Evolutionary conservation across 2,329 filamentous ascomycete genomes (phyloP).

Genomic region (Alternaria infectoria): DNA sequence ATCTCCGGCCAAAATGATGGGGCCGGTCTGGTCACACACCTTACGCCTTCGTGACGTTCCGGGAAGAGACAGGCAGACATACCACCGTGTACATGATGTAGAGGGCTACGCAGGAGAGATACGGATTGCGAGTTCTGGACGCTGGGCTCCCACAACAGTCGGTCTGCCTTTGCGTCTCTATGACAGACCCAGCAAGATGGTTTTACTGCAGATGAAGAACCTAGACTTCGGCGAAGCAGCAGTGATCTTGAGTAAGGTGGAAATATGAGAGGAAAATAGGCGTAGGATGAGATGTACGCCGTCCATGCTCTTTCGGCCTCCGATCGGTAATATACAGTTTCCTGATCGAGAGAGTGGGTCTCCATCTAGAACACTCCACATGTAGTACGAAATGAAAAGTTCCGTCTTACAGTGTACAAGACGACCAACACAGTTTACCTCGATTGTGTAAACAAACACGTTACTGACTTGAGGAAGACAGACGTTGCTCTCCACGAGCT

Average conservation of each 20-base stretch:
- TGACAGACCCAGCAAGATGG: neutral
- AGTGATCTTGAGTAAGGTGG: neutral
- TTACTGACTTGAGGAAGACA: neutral
- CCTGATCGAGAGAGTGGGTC: neutral
- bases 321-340: neutral
- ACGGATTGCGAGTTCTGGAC: neutral
- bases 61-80: neutral
- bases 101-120: neutral
- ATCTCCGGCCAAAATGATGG: neutral
- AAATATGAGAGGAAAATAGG: neutral
- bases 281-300: too few species aligned
- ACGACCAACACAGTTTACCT: neutral
- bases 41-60: neutral
- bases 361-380: neutral
- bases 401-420: neutral
- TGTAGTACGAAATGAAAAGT: neutral
- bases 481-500: neutral
- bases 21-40: neutral
- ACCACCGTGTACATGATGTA: neutral
- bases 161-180: neutral
- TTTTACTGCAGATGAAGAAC: neutral
- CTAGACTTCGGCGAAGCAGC: neutral
- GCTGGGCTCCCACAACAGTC: neutral
- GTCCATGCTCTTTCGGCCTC: neutral
- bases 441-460: too few species aligned